Evolutionary conservation across 179 eudicot genomes (phyloP).

Genomic region (Silene noctiflora): DNA sequence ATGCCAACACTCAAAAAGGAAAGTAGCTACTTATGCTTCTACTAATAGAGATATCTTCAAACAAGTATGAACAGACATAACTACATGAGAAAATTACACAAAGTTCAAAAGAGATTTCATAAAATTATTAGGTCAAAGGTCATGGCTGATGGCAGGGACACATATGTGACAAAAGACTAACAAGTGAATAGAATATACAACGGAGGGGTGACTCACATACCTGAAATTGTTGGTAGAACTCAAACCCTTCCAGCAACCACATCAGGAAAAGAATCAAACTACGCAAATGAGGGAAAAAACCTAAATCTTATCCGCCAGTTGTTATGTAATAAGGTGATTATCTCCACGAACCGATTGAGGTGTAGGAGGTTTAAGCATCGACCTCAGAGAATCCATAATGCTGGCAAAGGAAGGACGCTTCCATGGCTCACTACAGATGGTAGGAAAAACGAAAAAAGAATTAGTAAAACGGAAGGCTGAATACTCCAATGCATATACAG

Average conservation of each 20-base stretch:
- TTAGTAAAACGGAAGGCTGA: conserved; percentile 17
- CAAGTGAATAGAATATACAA: background rate
- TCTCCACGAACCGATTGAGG: conserved; percentile 55
- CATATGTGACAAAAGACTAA: background rate
- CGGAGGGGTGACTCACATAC: conserved; percentile 14
- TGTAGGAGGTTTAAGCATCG: conserved; percentile 52
- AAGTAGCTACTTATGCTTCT: background rate
- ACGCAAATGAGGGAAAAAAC: conserved; percentile 15
- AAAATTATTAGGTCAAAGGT: background rate
- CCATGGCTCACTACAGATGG: conserved; percentile 63
- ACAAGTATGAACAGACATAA: background rate
- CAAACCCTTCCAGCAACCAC: conserved; percentile 15
- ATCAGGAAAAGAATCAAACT: conserved; percentile 36
- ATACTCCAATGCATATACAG: background rate
- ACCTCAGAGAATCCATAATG: conserved; percentile 71
- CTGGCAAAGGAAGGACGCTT: conserved; percentile 84
- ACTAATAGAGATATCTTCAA: background rate
- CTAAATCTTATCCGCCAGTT: conserved; percentile 24
- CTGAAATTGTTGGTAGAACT: conserved; percentile 29
- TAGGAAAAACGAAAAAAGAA: background rate
- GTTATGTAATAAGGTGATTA: conserved; percentile 22
- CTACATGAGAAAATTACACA: background rate
- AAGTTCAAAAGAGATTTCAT: background rate
- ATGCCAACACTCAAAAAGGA: background rate
- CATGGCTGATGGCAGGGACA: background rate